These are phyloP conservation scores for Jaltomata sinuosa DNA, from an alignment of 257 asterid species.

Conservation along the genomic window DNA sequence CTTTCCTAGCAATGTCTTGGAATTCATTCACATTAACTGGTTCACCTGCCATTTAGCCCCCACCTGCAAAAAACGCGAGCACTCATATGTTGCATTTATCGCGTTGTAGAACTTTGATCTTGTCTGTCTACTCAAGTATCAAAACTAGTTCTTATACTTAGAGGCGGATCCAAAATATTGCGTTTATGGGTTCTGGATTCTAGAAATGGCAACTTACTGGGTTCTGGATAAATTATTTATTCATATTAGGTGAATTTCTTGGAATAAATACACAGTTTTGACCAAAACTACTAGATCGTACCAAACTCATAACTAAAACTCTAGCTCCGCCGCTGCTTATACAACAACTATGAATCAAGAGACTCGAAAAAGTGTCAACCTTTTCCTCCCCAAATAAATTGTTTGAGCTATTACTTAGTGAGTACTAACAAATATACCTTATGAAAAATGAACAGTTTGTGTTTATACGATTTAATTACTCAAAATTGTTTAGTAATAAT, in stretches of 20 bases:
- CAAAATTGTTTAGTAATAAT: too few relatives aligned
- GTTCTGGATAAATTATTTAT: too few relatives aligned
- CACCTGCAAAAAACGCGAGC: not conserved
- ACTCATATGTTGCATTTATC: not conserved
- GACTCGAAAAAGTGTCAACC: not conserved
- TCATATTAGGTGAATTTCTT: not conserved
- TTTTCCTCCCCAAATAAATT: not conserved
- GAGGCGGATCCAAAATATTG: not conserved
- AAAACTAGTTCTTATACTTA: not conserved
- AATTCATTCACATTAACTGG: constrained; percentile 35
- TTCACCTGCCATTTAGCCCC: constrained; percentile 36
- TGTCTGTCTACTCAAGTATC: not conserved
- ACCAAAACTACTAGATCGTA: not conserved
- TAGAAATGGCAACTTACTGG: too few relatives aligned
- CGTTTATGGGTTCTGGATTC: not conserved
- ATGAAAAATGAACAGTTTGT: not conserved
- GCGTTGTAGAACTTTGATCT: not conserved
- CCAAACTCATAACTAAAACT: not conserved
- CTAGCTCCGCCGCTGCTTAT: not conserved
- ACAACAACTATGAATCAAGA: not conserved
- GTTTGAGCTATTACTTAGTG: not conserved
- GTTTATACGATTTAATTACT: not conserved
- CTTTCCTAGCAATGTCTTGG: constrained; percentile 45
- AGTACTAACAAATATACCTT: not conserved
- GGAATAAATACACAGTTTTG: not conserved